Evolutionary conservation across 225 moss, liverwort and hornwort genomes (phyloP).

Genomic region (Sphagnum contortum): DNA sequence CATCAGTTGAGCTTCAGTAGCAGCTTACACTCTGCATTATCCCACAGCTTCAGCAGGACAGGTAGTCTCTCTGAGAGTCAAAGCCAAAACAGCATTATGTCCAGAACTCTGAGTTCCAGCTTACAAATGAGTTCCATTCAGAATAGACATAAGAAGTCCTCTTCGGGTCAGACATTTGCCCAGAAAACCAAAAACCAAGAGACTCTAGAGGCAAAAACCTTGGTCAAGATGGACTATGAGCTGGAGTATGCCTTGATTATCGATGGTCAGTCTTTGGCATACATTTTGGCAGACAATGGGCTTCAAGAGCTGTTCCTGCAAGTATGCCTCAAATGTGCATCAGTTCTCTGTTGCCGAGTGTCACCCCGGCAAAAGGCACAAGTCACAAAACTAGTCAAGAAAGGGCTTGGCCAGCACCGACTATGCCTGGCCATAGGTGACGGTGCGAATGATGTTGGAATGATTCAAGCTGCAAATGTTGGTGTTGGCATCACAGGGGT

Average conservation of each 20-base stretch:
- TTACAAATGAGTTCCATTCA: conserved; percentile 1
- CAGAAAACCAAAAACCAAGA: background rate
- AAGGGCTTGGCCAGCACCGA: conserved; percentile 47
- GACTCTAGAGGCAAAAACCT: background rate
- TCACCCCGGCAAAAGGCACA: conserved; percentile 69
- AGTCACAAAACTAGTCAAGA: conserved; percentile 57
- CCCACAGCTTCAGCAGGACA: conserved; percentile 1
- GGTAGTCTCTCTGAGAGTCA: background rate
- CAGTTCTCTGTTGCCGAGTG: conserved; percentile 71
- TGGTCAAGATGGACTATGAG: background rate
- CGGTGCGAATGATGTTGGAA: conserved; percentile 77
- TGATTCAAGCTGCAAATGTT: conserved; percentile 79
- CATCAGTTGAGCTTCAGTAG: background rate
- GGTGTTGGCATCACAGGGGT: conserved; percentile 71
- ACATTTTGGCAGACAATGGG: conserved; percentile 26
- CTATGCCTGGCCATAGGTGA: conserved; percentile 69
- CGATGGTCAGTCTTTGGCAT: conserved; percentile 64
- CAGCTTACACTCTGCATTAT: background rate
- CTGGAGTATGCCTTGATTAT: conserved; percentile 36
- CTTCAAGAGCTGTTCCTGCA: conserved; percentile 47
- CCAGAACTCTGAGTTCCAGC: background rate
- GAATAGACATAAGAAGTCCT: conserved; percentile 4
- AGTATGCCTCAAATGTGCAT: conserved; percentile 52
- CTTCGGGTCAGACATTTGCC: background rate
- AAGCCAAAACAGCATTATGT: background rate